Evolutionary conservation across 805 yeast species (phyloP).

Genomic region (Suhomyces faveliae): DNA sequence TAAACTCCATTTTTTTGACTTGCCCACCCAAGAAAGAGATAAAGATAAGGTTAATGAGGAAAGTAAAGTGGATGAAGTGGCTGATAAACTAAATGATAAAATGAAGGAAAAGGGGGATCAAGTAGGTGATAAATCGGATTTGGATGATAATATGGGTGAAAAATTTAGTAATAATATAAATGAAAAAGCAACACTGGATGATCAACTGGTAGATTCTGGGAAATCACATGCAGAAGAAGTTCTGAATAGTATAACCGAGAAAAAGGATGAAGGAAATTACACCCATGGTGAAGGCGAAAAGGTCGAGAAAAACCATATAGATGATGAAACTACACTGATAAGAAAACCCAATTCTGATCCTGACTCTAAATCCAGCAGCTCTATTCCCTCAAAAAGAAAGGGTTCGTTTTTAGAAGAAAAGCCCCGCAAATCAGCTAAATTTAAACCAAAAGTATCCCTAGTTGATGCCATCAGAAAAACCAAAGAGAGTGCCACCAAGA

Average conservation of each 20-base stretch:
- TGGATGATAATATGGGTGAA: not conserved
- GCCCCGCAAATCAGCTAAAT: constrained; percentile 2
- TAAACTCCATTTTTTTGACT: constrained; percentile 36
- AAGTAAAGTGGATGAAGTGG: not conserved
- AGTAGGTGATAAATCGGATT: not conserved
- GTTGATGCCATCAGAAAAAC: constrained; percentile 30
- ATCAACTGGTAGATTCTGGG: too few relatives aligned
- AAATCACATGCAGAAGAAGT: too few relatives aligned
- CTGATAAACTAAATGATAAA: not conserved
- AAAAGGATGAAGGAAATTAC: not conserved
- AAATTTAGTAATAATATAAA: not conserved
- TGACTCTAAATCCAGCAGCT: not conserved
- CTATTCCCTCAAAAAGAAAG: constrained; percentile 1
- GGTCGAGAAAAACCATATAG: too few relatives aligned
- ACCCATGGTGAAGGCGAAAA: not conserved
- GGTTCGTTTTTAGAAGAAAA: not conserved
- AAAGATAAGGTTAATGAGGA: not conserved
- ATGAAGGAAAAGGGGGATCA: not conserved
- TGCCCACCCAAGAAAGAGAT: constrained; percentile 8
- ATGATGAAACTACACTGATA: too few relatives aligned
- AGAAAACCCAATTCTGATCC: too few relatives aligned
- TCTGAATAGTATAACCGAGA: not conserved
- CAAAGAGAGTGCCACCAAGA: constrained; percentile 21
- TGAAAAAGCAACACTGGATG: not conserved
- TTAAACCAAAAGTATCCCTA: constrained; percentile 17